Conservation (phyloP, 108 stramenopile genomes). For the Poteriospumella lacustris region DNA sequence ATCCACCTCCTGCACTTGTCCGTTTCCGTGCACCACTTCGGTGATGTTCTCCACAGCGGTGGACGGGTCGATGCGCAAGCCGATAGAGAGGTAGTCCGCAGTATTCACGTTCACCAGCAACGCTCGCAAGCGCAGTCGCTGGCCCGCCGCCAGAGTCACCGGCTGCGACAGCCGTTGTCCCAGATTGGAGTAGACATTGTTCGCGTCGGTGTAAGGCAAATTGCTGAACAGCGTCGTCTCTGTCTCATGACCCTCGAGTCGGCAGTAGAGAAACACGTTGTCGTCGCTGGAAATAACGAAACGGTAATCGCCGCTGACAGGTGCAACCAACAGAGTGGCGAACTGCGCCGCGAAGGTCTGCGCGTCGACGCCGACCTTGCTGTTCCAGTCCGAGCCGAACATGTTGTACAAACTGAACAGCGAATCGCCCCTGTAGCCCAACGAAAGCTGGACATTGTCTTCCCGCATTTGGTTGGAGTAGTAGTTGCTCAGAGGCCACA, state of each 20-base stretch:
- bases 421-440: neutral
- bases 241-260: neutral
- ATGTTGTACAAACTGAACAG: neutral
- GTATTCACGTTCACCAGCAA: neutral
- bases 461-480: neutral
- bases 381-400: neutral
- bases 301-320: neutral
- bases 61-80: neutral
- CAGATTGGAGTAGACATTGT: neutral
- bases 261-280: neutral
- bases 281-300: neutral
- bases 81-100: neutral
- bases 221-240: neutral
- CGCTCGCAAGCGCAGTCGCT: neutral
- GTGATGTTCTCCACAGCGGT: no score
- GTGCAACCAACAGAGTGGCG: neutral
- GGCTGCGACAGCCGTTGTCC: neutral
- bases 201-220: neutral
- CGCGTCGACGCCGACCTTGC: neutral
- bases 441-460: neutral
- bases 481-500: neutral
- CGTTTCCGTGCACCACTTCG: no score
- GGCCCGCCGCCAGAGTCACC: neutral
- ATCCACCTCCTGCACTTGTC: neutral
- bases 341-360: neutral